Percentiles rank a stretch among this genome's conserved stretches.
Evolutionary conservation across 148 eudicot genomes (phyloP).

Genomic region (Fallopia convolvulus): DNA sequence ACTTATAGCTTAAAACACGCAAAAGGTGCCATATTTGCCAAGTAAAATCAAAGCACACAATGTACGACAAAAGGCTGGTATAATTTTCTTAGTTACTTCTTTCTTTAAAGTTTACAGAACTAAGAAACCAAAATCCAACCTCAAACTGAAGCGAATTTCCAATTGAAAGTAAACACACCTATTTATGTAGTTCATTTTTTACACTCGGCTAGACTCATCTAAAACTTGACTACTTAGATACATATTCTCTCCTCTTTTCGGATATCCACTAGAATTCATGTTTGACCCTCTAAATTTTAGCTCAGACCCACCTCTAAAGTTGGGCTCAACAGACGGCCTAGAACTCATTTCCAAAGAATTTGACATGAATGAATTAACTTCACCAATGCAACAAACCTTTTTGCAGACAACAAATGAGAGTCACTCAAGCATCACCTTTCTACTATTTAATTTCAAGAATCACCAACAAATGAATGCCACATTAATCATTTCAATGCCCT

Average conservation of each 20-base stretch:
- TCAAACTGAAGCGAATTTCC: not conserved
- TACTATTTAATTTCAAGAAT: too few species aligned
- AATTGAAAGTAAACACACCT: not conserved
- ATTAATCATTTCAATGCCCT: too few species aligned
- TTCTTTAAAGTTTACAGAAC: not conserved
- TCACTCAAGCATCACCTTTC: too few species aligned
- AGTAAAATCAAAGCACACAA: not conserved
- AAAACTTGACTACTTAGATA: slow-evolving; percentile 27
- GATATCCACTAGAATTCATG: slow-evolving; percentile 52
- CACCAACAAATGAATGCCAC: too few species aligned
- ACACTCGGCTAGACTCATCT: slow-evolving; percentile 20
- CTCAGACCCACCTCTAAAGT: slow-evolving; percentile 54
- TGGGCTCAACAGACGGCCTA: slow-evolving; percentile 64
- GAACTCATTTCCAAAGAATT: slow-evolving; percentile 40
- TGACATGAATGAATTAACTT: slow-evolving; percentile 42
- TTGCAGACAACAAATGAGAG: too few species aligned
- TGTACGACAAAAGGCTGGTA: not conserved
- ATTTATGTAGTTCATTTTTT: not conserved
- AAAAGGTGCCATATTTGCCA: not conserved
- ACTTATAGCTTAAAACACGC: not conserved
- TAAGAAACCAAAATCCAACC: not conserved
- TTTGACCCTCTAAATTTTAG: slow-evolving; percentile 69
- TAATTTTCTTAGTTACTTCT: not conserved
- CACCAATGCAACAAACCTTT: too few species aligned
- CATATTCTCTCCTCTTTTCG: slow-evolving; percentile 61